Conservation (phyloP, 1,139 yeast genomes). For the Debaryomyces sp. region DNA sequence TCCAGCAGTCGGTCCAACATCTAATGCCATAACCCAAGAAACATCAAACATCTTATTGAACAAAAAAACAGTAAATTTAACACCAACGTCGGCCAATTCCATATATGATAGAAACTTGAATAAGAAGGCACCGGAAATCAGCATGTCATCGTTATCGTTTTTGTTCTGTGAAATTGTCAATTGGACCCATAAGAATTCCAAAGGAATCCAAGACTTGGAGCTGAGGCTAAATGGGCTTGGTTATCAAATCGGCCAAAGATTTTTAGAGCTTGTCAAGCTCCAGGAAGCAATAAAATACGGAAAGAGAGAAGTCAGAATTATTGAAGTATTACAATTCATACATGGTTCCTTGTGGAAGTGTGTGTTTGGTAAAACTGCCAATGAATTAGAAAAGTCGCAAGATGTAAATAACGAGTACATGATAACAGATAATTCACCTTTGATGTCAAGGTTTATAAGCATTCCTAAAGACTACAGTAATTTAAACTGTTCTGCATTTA, state of each 20-base stretch:
- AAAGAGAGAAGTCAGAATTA: constrained; percentile 69
- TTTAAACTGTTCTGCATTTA: constrained; percentile 80
- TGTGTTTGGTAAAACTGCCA: constrained; percentile 81
- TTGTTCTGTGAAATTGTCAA: constrained; percentile 74
- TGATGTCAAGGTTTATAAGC: constrained; percentile 73
- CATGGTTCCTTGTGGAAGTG: constrained; percentile 83
- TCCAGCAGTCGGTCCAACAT: constrained; percentile 45
- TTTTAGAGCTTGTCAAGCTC: constrained; percentile 43
- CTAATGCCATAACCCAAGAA: constrained; percentile 42
- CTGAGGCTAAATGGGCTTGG: constrained; percentile 76
- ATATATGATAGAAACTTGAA: constrained; percentile 70
- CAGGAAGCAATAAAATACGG: constrained; percentile 63
- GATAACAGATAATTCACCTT: constrained; percentile 84
- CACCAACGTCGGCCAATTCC: constrained; percentile 37
- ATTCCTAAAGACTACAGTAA: constrained; percentile 81
- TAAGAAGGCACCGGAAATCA: constrained; percentile 67
- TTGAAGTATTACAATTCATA: constrained; percentile 82
- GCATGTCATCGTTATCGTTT: constrained; percentile 66
- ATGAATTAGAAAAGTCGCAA: constrained; percentile 84
- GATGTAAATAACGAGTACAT: constrained; percentile 80
- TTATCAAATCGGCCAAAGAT: constrained; percentile 57
- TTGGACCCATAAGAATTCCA: constrained; percentile 63
- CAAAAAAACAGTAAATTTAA: constrained; percentile 34
- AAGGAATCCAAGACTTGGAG: constrained; percentile 79
- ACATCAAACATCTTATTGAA: constrained; percentile 37